A percentile compares a stretch with the other conserved stretches of the same genome.
Evolutionary conservation across 2,329 filamentous ascomycete species (phyloP).

Genomic region (Elsinoe ampelina): DNA sequence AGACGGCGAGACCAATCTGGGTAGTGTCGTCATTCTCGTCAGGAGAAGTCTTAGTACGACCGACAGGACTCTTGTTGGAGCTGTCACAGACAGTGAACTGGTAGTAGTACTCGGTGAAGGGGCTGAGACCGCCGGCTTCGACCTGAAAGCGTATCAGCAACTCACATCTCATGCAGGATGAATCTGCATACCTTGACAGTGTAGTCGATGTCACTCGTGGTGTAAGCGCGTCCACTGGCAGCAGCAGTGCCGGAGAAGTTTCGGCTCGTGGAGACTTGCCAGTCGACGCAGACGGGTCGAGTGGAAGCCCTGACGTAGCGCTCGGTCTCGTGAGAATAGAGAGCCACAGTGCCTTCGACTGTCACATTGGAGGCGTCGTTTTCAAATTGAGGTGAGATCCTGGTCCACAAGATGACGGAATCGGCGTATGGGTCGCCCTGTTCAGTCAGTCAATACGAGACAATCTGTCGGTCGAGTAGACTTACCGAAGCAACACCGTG

Average conservation of each 20-base stretch:
- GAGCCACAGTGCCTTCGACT: conserved; percentile 46
- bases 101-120: conserved; percentile 60
- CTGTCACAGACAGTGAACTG: conserved; percentile 61
- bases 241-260: conserved; percentile 41
- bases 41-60: conserved; percentile 62
- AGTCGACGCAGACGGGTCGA: conserved; percentile 59
- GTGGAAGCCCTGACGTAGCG: conserved; percentile 35
- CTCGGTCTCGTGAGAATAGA: conserved; percentile 47
- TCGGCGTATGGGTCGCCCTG: conserved; percentile 34
- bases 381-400: conserved; percentile 32
- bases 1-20: conserved; percentile 55
- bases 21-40: conserved; percentile 47
- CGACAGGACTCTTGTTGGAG: conserved; percentile 51
- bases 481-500: conserved; percentile 43
- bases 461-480: background rate
- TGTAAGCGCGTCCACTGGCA: conserved; percentile 53
- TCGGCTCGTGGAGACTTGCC: conserved; percentile 47
- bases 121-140: conserved; percentile 52
- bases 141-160: conserved; percentile 30
- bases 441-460: conserved; percentile 25
- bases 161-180: conserved; percentile 17
- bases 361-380: conserved; percentile 38
- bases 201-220: conserved; percentile 65
- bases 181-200: conserved; percentile 54
- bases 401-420: conserved; percentile 35